phyloP scores from a whole-genome alignment of 139 green algal species.

The Chlamydomonas incerta region DNA sequence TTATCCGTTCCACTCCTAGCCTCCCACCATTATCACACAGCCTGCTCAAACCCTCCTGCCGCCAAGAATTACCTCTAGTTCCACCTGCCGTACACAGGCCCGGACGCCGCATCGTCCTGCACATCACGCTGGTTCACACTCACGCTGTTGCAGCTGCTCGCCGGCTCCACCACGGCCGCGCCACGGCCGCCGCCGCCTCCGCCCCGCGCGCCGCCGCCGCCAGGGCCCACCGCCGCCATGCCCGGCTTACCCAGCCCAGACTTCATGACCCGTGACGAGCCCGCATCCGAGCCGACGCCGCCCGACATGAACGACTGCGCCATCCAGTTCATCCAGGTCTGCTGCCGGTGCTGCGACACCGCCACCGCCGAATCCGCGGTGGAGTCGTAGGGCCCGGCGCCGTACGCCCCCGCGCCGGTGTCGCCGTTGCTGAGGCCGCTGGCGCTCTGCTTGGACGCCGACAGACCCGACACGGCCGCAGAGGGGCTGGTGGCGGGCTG shows the following conservation, averaged over 20 bases:
- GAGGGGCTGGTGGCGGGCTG: too few species aligned
- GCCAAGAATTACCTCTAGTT: not conserved
- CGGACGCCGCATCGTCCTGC: not conserved
- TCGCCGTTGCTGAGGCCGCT: conserved; percentile 29
- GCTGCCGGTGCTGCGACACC: conserved; percentile 23
- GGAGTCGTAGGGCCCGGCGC: not conserved
- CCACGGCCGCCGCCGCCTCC: too few species aligned
- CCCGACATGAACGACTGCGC: not conserved
- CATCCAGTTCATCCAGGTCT: conserved; percentile 37
- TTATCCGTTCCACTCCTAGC: too few species aligned
- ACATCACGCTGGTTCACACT: not conserved
- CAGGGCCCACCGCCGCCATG: too few species aligned
- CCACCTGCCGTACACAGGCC: not conserved
- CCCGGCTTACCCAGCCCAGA: not conserved
- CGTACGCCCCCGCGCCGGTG: not conserved
- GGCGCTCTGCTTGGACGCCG: not conserved
- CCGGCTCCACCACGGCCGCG: too few species aligned
- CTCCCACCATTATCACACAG: too few species aligned
- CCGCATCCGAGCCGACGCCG: not conserved
- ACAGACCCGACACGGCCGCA: not conserved
- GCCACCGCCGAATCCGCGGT: conserved; percentile 5
- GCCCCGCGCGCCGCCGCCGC: too few species aligned
- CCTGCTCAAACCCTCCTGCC: too few species aligned
- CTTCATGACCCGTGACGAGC: not conserved
- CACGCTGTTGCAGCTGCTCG: not conserved